Conservation (phyloP, 305 asterid species). For the Andrographis paniculata region DNA sequence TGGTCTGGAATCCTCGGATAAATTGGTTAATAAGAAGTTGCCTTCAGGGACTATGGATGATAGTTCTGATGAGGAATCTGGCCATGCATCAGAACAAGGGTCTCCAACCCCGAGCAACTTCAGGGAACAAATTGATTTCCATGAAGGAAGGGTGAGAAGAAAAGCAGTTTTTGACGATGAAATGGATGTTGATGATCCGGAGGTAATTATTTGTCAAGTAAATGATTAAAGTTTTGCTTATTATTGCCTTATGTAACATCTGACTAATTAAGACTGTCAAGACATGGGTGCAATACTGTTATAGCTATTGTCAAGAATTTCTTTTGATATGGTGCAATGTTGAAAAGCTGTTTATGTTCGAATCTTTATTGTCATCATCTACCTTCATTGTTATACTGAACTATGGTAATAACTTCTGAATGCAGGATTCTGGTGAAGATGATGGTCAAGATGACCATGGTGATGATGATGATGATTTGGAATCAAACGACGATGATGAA, state of each 20-base stretch:
- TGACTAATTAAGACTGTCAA: neutral
- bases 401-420: constrained; percentile 10
- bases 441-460: constrained; percentile 29
- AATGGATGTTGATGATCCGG: constrained; percentile 31
- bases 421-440: constrained; percentile 61
- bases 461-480: constrained; percentile 26
- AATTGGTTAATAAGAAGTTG: constrained; percentile 17
- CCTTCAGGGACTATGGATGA: constrained; percentile 27
- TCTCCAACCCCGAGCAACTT: constrained; percentile 27
- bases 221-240: neutral
- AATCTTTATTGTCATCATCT: neutral
- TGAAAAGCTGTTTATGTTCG: constrained; percentile 6
- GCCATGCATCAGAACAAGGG: constrained; percentile 28
- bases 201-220: constrained; percentile 31
- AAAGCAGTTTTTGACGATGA: constrained; percentile 77
- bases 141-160: constrained; percentile 87
- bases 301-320: neutral
- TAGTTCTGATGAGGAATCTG: constrained; percentile 56
- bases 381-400: constrained; percentile 9
- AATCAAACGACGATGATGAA: constrained; percentile 31
- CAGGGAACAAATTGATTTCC: constrained; percentile 50
- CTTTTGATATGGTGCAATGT: constrained; percentile 11
- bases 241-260: constrained; percentile 3
- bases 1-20: too few relatives aligned
- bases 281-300: too few relatives aligned